Percentiles rank a stretch among this genome's conserved stretches.
Evolutionary conservation across 2,329 filamentous ascomycete species (phyloP).

Genomic region (Colletotrichum salicis): DNA sequence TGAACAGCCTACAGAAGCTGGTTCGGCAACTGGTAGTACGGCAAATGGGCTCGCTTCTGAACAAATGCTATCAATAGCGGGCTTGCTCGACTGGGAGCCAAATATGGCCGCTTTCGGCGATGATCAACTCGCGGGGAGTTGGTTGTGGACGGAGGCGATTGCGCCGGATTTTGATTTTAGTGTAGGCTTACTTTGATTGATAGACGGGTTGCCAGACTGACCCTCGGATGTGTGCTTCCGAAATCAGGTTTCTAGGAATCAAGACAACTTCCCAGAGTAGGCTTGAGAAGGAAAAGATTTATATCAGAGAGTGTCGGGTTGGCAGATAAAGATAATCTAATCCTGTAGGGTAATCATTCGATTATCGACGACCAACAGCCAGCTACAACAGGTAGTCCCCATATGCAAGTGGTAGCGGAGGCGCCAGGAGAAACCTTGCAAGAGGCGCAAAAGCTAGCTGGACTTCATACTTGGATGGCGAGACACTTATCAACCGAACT

Average conservation of each 20-base stretch:
- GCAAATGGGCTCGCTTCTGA: slow-evolving; percentile 16
- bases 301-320: no score
- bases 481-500: not conserved
- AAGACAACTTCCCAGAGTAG: not conserved
- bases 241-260: not conserved
- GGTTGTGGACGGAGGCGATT: not conserved
- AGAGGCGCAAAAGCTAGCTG: no score
- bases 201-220: not conserved
- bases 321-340: not conserved
- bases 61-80: slow-evolving; percentile 11
- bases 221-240: not conserved
- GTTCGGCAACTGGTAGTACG: not conserved
- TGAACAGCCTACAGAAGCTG: not conserved
- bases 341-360: not conserved
- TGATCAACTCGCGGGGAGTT: slow-evolving; percentile 8
- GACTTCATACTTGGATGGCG: not conserved
- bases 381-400: no score
- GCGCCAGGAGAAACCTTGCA: slow-evolving; percentile 8
- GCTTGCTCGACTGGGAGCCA: slow-evolving; percentile 6
- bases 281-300: no score
- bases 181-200: not conserved
- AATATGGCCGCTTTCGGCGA: not conserved
- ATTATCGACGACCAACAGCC: no score
- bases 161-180: slow-evolving; percentile 10
- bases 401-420: not conserved